These are phyloP conservation scores for Cavenderia fasciculata DNA, from an alignment of 78 protist species.

Conservation along the genomic window DNA sequence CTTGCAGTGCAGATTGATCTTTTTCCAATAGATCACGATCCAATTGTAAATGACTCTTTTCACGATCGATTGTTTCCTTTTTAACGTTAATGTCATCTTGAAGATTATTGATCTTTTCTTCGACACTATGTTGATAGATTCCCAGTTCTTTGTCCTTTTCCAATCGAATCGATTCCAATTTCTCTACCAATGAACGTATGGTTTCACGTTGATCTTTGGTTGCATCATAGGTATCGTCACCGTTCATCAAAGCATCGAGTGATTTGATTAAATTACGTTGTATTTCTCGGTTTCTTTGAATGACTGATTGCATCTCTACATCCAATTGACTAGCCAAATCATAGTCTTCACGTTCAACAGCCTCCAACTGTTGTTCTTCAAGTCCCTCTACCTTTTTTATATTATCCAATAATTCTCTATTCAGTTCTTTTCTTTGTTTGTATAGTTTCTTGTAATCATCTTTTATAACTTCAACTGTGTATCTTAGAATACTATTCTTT, in stretches of 20 bases:
- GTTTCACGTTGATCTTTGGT: not conserved
- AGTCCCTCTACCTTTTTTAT: not conserved
- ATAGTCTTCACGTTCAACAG: constrained; percentile 48
- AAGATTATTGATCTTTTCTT: not conserved
- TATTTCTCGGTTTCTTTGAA: not conserved
- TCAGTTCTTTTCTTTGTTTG: not conserved
- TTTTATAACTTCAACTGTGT: not conserved
- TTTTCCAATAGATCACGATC: constrained; percentile 39
- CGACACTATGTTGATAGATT: constrained; percentile 1
- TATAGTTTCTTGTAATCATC: constrained; percentile 8
- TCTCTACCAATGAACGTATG: not conserved
- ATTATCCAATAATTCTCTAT: not conserved
- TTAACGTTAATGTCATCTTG: constrained; percentile 3
- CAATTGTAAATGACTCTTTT: constrained; percentile 17
- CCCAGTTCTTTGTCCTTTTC: not conserved
- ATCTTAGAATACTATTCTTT: not conserved
- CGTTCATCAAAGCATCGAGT: not conserved
- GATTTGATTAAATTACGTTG: not conserved
- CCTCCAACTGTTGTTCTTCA: constrained; percentile 1
- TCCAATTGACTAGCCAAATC: constrained; percentile 24
- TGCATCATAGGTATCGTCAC: not conserved
- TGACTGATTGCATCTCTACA: not conserved
- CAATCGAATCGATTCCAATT: not conserved
- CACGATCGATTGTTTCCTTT: constrained; percentile 3
- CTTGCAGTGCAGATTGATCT: not conserved